Base-by-base conservation (phyloP, 116 monocot genomes). In the Cymodocea nodosa region DNA sequence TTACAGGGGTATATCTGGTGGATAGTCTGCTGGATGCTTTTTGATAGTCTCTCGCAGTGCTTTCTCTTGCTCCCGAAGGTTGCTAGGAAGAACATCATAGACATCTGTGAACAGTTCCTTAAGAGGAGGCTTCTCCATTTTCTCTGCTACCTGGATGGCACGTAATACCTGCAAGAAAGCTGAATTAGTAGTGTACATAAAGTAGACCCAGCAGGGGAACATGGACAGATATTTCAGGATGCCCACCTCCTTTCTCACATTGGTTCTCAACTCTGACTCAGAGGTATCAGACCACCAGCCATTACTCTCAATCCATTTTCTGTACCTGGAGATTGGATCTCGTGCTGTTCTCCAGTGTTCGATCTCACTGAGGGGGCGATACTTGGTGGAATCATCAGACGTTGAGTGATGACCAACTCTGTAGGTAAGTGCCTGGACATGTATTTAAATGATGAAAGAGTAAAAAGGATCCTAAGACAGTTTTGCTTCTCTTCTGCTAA, bases 351-450 rank as follows among this genome's bases (percentile, higher is more conserved):
- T 78, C 95, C 91, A 91, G 51, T 91, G 91, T 70, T 97, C 88
- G 5, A 97, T 91, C 69, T 97, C 97, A 55, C 86, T 76, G 11
- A 77, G 35, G 0, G 85, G 67, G 10, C 91, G 77, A 58, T 97
- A 97, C 58, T 90, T 90, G 35, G 91, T 91, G 1, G 91, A 90
- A 65, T 91, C 97, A 63, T 97, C 97, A 6, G 91, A 91, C 44
- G 91, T 91, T 2, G 97, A 91, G 74, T 97, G 97, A 74, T 97
- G 91, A 17, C 97, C 87, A 0, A 80, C 88, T 80, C 97, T 79
- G 57, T 97, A 97, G 23, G 91, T 97, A 0, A 97, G 75, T 23
- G 91, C 97, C 97, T 95, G 66, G 22, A 71, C 30, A 30, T 1
- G 3, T 5, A 50, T 60, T 74, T 50, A 15, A 14, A 52, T 61